These are phyloP conservation scores for Beverwykella pulmonaria DNA, from an alignment of 495 filamentous ascomycete genomes.

Conservation along the genomic window DNA sequence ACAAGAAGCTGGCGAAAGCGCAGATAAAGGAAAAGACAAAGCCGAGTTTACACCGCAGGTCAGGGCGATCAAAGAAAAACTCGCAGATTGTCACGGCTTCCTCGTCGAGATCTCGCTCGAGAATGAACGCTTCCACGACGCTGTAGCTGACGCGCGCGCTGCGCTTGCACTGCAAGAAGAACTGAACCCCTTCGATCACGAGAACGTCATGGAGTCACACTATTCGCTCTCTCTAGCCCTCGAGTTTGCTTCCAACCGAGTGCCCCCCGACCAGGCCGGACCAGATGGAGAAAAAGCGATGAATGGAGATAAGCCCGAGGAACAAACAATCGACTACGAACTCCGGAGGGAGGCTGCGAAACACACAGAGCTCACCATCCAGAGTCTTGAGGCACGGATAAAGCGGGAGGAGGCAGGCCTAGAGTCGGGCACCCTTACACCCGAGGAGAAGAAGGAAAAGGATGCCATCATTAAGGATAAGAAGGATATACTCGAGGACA, in stretches of 20 bases:
- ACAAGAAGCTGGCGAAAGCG: slow-evolving; percentile 38
- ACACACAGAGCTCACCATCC: slow-evolving; percentile 36
- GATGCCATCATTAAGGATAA: slow-evolving; percentile 31
- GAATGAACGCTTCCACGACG: slow-evolving; percentile 82
- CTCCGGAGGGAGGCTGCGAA: slow-evolving; percentile 38
- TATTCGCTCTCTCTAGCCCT: slow-evolving; percentile 94
- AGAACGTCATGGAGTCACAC: slow-evolving; percentile 87
- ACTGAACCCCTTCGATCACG: slow-evolving; percentile 76
- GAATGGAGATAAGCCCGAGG: slow-evolving; percentile 3
- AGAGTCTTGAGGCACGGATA: slow-evolving; percentile 30
- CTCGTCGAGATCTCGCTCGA: slow-evolving; percentile 93
- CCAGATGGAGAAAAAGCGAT: slow-evolving; percentile 40
- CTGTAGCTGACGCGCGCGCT: slow-evolving; percentile 75
- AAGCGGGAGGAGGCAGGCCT: slow-evolving; percentile 29
- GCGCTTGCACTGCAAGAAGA: slow-evolving; percentile 74
- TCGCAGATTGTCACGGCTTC: slow-evolving; percentile 88
- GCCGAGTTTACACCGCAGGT: slow-evolving; percentile 44
- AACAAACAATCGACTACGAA: slow-evolving; percentile 34
- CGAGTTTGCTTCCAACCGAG: slow-evolving; percentile 80
- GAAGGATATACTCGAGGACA: slow-evolving; percentile 36
- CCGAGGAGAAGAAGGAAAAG: slow-evolving; percentile 32
- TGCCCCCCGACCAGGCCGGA: slow-evolving; percentile 47
- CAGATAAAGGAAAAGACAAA: slow-evolving; percentile 57
- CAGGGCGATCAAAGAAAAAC: slow-evolving; percentile 72
- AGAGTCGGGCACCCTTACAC: background rate